Base-by-base conservation (phyloP, 371 early-diverging fungal species). In the Zychaea mexicana region DNA sequence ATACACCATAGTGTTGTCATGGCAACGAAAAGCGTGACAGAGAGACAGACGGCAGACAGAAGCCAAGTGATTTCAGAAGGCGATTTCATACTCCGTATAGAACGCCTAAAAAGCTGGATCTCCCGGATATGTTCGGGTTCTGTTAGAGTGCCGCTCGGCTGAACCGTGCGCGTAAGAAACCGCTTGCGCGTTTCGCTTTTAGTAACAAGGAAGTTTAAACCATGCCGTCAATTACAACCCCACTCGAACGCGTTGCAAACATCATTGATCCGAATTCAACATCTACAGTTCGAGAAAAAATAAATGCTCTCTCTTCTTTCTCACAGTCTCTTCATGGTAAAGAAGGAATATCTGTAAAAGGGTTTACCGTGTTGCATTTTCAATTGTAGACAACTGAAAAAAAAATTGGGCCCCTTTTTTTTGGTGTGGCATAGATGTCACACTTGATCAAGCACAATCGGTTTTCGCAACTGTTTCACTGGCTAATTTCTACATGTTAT, bases 311-410 rank as follows among this genome's bases (percentile, higher is more conserved):
- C 30, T 57, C 67, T 65, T 22, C 67, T n/a, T 70, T 79, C 27
- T 52, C 70, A n/a, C 30, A 65, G 4, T 56, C 72, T 12, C 59
- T 79, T 46, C 61, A 64, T 65, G 78, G 78, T 75, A 64, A 60
- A 32, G 4, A 49, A 49, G 15, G n/a, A 42, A 12, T 13, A 39
- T 15, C n/a, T 15, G n/a, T 39, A 42, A 42, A 42, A 42, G 13
- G 7, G 42, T 8, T 13, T 39, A 39, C n/a, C n/a, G 13, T 42
- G n/a, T 42, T 7, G 10, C n/a, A 42, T 42, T 22, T 49, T 49
- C n/a, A 45, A 12, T 10, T 45, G 45, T 45, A 17, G 24, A 4
- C 12, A 54, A 46, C 62, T 38, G 9, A 22, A 9, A 39, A 28
- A 53, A 31, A 24, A 57, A 38, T 71, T 71, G 69, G 10, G 28